Percentiles rank a stretch among this genome's conserved stretches.
Conservation (phyloP, 805 yeast species). For the Cyberlindnera maclurae region DNA sequence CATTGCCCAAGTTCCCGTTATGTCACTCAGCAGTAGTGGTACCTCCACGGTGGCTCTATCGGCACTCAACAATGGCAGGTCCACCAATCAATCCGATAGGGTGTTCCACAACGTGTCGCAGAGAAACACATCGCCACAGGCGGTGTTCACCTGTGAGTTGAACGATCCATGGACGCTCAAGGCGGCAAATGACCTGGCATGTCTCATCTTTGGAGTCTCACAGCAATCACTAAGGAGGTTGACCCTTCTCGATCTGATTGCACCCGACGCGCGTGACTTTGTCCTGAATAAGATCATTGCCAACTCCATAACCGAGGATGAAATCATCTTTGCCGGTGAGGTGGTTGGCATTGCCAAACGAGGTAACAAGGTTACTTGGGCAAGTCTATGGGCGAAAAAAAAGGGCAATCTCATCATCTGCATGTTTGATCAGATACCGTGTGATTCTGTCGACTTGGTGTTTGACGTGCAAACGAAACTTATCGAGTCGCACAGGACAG, state of each 20-base stretch:
- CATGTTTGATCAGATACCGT: slow-evolving; percentile 81
- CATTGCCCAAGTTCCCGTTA: slow-evolving; percentile 20
- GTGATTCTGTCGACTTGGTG: slow-evolving; percentile 55
- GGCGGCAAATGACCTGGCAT: slow-evolving; percentile 86
- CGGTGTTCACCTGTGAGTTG: slow-evolving; percentile 72
- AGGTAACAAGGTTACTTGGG: slow-evolving; percentile 65
- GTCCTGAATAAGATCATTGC: slow-evolving; percentile 50
- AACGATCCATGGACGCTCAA: slow-evolving; percentile 72
- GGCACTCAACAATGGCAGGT: slow-evolving; percentile 12
- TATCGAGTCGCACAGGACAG: slow-evolving; percentile 18
- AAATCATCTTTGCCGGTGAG: slow-evolving; percentile 72
- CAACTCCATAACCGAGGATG: slow-evolving; percentile 25
- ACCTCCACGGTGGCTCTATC: slow-evolving; percentile 28
- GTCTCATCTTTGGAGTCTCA: slow-evolving; percentile 78
- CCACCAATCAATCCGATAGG: slow-evolving; percentile 26
- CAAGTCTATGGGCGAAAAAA: slow-evolving; percentile 85
- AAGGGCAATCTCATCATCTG: slow-evolving; percentile 66
- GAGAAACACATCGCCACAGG: slow-evolving; percentile 70
- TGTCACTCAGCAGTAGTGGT: slow-evolving; percentile 17
- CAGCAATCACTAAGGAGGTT: slow-evolving; percentile 52
- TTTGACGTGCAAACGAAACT: slow-evolving; percentile 24
- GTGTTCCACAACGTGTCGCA: slow-evolving; percentile 64
- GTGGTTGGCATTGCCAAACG: slow-evolving; percentile 72
- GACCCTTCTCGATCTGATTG: slow-evolving; percentile 68
- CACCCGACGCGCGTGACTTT: slow-evolving; percentile 67